phyloP scores from a whole-genome alignment of 345 rosid genomes.

The Psidium guajava region DNA sequence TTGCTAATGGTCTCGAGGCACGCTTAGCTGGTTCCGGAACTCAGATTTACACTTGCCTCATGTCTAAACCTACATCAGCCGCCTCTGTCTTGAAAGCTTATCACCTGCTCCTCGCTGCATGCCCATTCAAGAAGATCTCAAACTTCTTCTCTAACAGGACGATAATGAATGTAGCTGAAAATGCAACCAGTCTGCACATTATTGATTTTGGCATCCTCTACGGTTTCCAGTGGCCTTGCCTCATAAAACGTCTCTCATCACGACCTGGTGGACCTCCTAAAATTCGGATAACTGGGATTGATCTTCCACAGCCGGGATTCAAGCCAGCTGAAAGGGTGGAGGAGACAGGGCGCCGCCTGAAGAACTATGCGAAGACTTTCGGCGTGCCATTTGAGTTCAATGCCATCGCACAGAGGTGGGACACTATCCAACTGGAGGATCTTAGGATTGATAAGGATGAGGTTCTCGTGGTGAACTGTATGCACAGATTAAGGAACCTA shows the following conservation, averaged over 20 bases:
- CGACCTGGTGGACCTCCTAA: conserved; percentile 41
- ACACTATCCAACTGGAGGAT: conserved; percentile 38
- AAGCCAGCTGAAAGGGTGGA: conserved; percentile 47
- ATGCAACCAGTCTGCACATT: conserved; percentile 36
- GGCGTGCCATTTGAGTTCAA: conserved; percentile 44
- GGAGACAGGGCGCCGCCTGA: conserved; percentile 36
- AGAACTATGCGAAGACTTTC: conserved; percentile 36
- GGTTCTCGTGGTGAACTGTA: conserved; percentile 33
- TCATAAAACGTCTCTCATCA: conserved; percentile 35
- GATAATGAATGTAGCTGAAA: conserved; percentile 31
- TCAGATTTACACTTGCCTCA: conserved; percentile 15
- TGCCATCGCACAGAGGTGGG: conserved; percentile 55
- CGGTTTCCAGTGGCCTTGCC: conserved; percentile 62
- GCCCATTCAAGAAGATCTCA: conserved; percentile 40
- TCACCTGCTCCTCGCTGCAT: conserved; percentile 30
- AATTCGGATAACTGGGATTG: conserved; percentile 43
- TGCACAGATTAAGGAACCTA: conserved; percentile 30
- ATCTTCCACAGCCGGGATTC: conserved; percentile 50
- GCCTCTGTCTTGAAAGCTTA: conserved; percentile 46
- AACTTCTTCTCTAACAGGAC: conserved; percentile 39
- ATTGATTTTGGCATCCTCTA: conserved; percentile 49
- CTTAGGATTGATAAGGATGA: conserved; percentile 36
- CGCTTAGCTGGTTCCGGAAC: conserved; percentile 40
- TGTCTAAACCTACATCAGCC: conserved; percentile 23
- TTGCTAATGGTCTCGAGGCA: conserved; percentile 36